A percentile compares a stretch with the other conserved stretches of the same genome.
phyloP scores from a whole-genome alignment of 176 grass and related monocot genomes.

The Carex scoparia region DNA sequence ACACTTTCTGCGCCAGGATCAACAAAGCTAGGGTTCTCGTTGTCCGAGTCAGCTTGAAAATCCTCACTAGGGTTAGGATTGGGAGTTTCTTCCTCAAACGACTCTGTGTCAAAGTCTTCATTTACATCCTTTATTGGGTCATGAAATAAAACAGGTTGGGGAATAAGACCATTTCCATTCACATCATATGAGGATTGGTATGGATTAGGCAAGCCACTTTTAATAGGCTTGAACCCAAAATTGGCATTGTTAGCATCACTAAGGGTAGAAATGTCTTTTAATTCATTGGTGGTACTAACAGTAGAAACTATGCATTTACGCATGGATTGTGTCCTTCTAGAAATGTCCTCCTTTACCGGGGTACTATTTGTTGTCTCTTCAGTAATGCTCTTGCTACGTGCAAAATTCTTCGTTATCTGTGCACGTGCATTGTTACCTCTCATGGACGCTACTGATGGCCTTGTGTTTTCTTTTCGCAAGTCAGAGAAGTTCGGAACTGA shows the following conservation, averaged over 20 bases:
- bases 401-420: constrained; percentile 47
- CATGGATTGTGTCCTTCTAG: constrained; percentile 71
- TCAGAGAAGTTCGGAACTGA: constrained; percentile 84
- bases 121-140: constrained; percentile 59
- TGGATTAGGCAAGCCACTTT: background rate
- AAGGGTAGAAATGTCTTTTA: constrained; percentile 62
- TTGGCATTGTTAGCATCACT: constrained; percentile 37
- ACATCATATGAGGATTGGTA: background rate
- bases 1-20: constrained; percentile 67
- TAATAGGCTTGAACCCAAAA: constrained; percentile 2
- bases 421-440: constrained; percentile 44
- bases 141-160: constrained; percentile 29
- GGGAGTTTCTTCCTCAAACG: constrained; percentile 48
- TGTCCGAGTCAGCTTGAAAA: constrained; percentile 73
- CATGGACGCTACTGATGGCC: constrained; percentile 43
- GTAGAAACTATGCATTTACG: constrained; percentile 43
- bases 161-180: constrained; percentile 9
- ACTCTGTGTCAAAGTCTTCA: constrained; percentile 61
- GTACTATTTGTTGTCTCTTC: constrained; percentile 55
- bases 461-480: constrained; percentile 95
- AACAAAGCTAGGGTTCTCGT: constrained; percentile 76
- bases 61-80: constrained; percentile 28
- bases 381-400: constrained; percentile 74
- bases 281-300: constrained; percentile 34
- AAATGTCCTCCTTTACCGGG: constrained; percentile 67